Evolutionary conservation across 2,329 filamentous ascomycete species (phyloP).

Genomic region (Botrytis medusae): DNA sequence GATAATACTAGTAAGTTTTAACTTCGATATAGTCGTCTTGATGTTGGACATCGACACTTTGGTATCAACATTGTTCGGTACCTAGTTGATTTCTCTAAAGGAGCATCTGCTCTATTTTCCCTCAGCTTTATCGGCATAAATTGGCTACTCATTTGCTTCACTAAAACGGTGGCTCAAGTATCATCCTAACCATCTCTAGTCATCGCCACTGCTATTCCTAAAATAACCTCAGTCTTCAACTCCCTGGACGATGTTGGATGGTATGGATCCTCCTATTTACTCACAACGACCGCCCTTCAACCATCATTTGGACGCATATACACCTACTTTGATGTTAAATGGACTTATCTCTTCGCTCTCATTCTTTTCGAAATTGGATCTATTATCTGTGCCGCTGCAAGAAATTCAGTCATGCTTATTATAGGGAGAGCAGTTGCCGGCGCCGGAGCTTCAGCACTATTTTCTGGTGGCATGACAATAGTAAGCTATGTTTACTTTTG

Average conservation of each 20-base stretch:
- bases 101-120: neutral
- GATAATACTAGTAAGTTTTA: conserved; percentile 41
- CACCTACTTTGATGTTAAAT: conserved; percentile 41
- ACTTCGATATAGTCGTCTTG: conserved; percentile 18
- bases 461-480: conserved; percentile 37
- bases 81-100: neutral
- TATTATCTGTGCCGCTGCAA: conserved; percentile 41
- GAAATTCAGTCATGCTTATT: conserved; percentile 41
- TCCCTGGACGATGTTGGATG: conserved; percentile 44
- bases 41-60: neutral
- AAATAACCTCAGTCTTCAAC: conserved; percentile 44
- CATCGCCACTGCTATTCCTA: conserved; percentile 44
- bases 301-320: conserved; percentile 41
- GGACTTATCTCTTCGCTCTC: conserved; percentile 38
- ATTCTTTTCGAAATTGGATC: conserved; percentile 42
- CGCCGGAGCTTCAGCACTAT: conserved; percentile 39
- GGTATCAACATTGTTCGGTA: neutral
- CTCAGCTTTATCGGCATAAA: too few species aligned
- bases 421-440: conserved; percentile 42
- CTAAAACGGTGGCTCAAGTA: neutral
- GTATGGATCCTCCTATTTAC: conserved; percentile 43
- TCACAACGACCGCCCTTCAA: conserved; percentile 42
- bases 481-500: neutral
- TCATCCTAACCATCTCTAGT: conserved; percentile 9
- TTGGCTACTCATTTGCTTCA: neutral